These are phyloP conservation scores for Limtongozyma cylindracea DNA, from an alignment of 805 yeast genomes.

Conservation along the genomic window DNA sequence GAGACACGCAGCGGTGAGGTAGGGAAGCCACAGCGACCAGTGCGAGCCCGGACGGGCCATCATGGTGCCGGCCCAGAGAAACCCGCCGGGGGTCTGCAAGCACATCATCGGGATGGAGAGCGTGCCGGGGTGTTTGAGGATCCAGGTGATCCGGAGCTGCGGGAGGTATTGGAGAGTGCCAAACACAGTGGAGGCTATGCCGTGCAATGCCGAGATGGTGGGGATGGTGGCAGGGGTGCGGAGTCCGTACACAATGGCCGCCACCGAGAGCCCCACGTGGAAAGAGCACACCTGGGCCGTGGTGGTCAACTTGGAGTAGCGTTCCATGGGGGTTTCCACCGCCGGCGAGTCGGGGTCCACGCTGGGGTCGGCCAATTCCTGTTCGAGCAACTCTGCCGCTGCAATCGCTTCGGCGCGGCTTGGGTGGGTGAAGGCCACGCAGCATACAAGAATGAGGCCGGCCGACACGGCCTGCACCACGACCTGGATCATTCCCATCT, in stretches of 20 bases:
- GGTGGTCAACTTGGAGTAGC: constrained; percentile 12
- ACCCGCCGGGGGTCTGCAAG: constrained; percentile 80
- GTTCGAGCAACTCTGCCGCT: constrained; percentile 14
- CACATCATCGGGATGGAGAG: constrained; percentile 61
- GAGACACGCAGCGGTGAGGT: constrained; percentile 39
- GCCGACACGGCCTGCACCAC: constrained; percentile 37
- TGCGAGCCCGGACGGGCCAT: constrained; percentile 48
- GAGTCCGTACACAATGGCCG: constrained; percentile 11
- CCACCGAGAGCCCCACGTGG: constrained; percentile 10
- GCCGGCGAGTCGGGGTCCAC: too few species aligned
- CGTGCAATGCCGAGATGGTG: constrained; percentile 29
- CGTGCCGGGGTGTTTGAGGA: constrained; percentile 54
- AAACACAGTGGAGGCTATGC: constrained; percentile 34
- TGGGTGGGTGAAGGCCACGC: constrained; percentile 20
- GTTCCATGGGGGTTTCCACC: too few species aligned
- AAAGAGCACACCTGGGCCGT: constrained; percentile 14
- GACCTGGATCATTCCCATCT: constrained; percentile 41
- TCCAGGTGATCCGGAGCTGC: constrained; percentile 46
- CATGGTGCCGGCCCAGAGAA: constrained; percentile 49
- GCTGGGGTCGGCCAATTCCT: too few species aligned
- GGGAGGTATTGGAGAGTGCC: constrained; percentile 60
- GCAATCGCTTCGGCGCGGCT: constrained; percentile 21
- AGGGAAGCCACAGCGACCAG: constrained; percentile 79
- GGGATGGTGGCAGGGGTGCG: constrained; percentile 6
- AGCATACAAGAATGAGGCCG: constrained; percentile 25